Conservation (phyloP, 192 early-diverging fungal genomes). For the Podila clonocystis region DNA sequence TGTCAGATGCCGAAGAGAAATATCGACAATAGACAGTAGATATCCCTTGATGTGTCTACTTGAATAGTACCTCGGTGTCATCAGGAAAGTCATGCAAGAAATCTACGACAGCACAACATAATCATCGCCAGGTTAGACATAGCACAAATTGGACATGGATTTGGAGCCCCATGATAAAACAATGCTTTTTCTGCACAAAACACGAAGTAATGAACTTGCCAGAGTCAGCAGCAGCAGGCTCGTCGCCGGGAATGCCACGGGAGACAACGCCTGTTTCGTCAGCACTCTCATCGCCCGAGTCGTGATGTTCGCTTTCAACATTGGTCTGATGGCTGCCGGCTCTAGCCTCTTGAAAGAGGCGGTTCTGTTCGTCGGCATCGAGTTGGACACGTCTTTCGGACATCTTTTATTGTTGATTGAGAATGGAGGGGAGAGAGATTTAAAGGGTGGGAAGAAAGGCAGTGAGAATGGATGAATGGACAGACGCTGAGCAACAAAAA, state of each 20-base stretch:
- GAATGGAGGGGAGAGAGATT: not conserved
- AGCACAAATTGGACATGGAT: too few relatives aligned
- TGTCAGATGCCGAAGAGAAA: not conserved
- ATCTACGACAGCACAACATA: constrained; percentile 21
- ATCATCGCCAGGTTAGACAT: too few relatives aligned
- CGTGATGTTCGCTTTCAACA: constrained; percentile 8
- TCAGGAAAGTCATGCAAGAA: constrained; percentile 62
- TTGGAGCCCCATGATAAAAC: not conserved
- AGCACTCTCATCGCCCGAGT: constrained; percentile 42
- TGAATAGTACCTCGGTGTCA: constrained; percentile 51
- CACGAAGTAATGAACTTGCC: not conserved
- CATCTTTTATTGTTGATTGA: constrained; percentile 13
- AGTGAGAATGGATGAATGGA: too few relatives aligned
- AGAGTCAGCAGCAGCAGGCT: constrained; percentile 16
- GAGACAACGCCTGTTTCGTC: constrained; percentile 35
- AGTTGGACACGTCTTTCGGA: constrained; percentile 34
- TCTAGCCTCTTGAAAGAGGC: constrained; percentile 37
- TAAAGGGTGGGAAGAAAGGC: not conserved
- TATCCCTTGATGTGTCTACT: too few relatives aligned
- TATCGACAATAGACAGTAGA: too few relatives aligned
- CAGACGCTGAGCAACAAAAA: too few relatives aligned
- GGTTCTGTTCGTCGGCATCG: constrained; percentile 42
- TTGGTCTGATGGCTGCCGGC: not conserved
- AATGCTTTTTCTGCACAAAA: not conserved
- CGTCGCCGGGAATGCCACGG: constrained; percentile 47